These are phyloP conservation scores for Boletus edulis DNA, from an alignment of 768 basidiomycete genomes.

Conservation along the genomic window DNA sequence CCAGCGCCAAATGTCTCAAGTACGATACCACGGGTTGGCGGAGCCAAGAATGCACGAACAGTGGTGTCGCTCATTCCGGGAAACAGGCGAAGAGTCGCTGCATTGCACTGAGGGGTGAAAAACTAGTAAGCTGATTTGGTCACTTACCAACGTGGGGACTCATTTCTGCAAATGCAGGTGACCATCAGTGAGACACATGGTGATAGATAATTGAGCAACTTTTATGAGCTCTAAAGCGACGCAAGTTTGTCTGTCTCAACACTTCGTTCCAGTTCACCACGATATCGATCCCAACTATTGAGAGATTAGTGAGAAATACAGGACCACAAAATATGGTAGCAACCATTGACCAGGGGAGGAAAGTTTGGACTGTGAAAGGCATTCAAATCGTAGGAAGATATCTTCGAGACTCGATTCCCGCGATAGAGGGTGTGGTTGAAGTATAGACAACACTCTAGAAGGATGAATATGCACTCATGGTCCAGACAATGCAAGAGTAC, in stretches of 20 bases:
- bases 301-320: not conserved
- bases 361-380: slow-evolving; percentile 89
- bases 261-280: slow-evolving; percentile 88
- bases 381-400: slow-evolving; percentile 77
- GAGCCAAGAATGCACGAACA: slow-evolving; percentile 70
- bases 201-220: slow-evolving; percentile 32
- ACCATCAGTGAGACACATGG: slow-evolving; percentile 9
- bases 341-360: slow-evolving; percentile 76
- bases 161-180: slow-evolving; percentile 51
- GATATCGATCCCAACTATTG: slow-evolving; percentile 83
- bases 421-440: slow-evolving; percentile 89
- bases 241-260: slow-evolving; percentile 73
- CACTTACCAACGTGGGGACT: slow-evolving; percentile 74
- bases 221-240: slow-evolving; percentile 82
- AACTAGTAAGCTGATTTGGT: not conserved
- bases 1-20: slow-evolving; percentile 92
- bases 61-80: slow-evolving; percentile 81
- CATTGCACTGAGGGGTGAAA: slow-evolving; percentile 15
- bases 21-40: slow-evolving; percentile 77
- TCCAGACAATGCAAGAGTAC: slow-evolving; percentile 35
- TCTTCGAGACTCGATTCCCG: slow-evolving; percentile 81
- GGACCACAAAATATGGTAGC: not conserved
- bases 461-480: not conserved
- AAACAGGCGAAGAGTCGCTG: slow-evolving; percentile 81
- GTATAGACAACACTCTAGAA: slow-evolving; percentile 77